Percentiles rank a stretch among this genome's conserved stretches.
These are phyloP conservation scores for Carex scoparia DNA, from an alignment of 176 grass and related monocot species.

Conservation along the genomic window DNA sequence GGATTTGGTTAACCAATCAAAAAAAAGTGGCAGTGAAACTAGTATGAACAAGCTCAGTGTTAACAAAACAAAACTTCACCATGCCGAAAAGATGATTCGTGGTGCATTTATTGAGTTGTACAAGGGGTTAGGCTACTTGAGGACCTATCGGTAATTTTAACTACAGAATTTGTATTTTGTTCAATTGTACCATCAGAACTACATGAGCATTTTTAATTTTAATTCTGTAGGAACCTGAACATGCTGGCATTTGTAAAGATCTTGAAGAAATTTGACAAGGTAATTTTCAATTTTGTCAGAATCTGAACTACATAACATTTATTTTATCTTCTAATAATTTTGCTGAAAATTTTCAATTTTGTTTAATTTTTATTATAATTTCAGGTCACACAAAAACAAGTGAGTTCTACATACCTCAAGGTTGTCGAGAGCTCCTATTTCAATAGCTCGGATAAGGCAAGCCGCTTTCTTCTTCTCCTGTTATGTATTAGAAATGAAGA, in stretches of 20 bases:
- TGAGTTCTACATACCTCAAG: slow-evolving; percentile 69
- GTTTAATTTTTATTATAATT: slow-evolving; percentile 13
- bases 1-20: slow-evolving; percentile 63
- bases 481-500: neutral
- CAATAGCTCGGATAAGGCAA: slow-evolving; percentile 89
- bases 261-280: slow-evolving; percentile 97
- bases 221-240: slow-evolving; percentile 74
- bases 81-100: slow-evolving; percentile 97
- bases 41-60: slow-evolving; percentile 48
- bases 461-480: neutral
- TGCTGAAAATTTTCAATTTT: neutral
- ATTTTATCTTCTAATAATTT: neutral
- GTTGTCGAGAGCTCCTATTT: slow-evolving; percentile 94
- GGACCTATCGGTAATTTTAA: slow-evolving; percentile 57
- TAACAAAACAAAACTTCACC: slow-evolving; percentile 82
- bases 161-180: neutral
- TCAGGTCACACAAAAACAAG: slow-evolving; percentile 81
- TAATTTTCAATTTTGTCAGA: neutral
- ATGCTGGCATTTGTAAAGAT: slow-evolving; percentile 97
- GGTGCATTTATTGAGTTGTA: slow-evolving; percentile 82
- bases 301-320: neutral
- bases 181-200: neutral
- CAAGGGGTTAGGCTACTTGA: slow-evolving; percentile 81
- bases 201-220: slow-evolving; percentile 16
- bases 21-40: slow-evolving; percentile 37